phyloP scores from a whole-genome alignment of 331 rosid species.

The Prunus yedoensis region DNA sequence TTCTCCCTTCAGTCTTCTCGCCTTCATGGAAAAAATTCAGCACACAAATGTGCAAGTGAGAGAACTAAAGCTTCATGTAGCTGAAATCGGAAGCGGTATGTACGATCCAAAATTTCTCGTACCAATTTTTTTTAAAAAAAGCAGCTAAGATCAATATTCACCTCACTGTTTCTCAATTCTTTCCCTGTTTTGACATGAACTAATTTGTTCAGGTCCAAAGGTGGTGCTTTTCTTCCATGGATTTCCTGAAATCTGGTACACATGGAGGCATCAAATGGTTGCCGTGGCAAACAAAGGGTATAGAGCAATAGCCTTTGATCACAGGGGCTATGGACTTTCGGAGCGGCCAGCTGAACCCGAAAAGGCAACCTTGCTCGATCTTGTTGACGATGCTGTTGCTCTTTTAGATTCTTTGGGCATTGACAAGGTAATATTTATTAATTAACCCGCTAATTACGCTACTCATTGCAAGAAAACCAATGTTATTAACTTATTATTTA shows the following conservation, averaged over 20 bases:
- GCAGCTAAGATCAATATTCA: too few relatives aligned
- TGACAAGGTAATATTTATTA: constrained; percentile 31
- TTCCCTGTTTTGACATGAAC: too few relatives aligned
- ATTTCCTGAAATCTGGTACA: constrained; percentile 72
- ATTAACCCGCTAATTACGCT: too few relatives aligned
- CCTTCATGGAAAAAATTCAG: constrained; percentile 41
- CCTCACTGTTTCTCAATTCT: too few relatives aligned
- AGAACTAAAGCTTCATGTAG: constrained; percentile 61
- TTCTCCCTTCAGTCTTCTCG: too few relatives aligned
- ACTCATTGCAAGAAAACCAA: too few relatives aligned
- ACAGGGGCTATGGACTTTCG: constrained; percentile 71
- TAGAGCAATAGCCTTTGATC: constrained; percentile 54
- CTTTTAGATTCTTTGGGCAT: constrained; percentile 47
- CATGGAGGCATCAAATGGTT: constrained; percentile 65
- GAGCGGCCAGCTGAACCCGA: constrained; percentile 53
- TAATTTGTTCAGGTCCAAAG: constrained; percentile 37
- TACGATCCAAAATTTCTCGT: neutral
- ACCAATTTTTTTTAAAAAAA: too few relatives aligned
- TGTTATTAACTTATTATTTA: too few relatives aligned
- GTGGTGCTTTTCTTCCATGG: constrained; percentile 64
- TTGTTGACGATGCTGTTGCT: constrained; percentile 39
- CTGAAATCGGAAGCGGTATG: constrained; percentile 46
- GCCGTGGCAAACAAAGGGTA: constrained; percentile 47
- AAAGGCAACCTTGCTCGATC: constrained; percentile 42
- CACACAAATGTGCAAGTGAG: constrained; percentile 47